Evolutionary conservation across 2,329 filamentous ascomycete species (phyloP).

Genomic region (Colletotrichum sojae): DNA sequence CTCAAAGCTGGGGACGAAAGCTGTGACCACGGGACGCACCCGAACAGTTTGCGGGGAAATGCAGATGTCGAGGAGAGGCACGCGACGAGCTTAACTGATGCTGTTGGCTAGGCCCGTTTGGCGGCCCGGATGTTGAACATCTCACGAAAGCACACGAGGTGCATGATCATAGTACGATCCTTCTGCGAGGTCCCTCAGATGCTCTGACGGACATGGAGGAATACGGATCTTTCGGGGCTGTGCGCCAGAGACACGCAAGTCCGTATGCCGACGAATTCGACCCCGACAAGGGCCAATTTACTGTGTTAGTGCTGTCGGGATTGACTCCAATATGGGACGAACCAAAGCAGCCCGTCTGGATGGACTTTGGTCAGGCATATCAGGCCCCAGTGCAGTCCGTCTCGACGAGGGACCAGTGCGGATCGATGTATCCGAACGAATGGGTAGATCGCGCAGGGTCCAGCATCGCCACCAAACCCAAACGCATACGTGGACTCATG

Average conservation of each 20-base stretch:
- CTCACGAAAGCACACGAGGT: not conserved
- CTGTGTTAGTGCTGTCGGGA: no score
- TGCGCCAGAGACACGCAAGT: not conserved
- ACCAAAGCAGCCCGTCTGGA: not conserved
- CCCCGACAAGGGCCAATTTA: no score
- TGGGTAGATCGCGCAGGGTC: not conserved
- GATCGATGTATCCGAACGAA: not conserved
- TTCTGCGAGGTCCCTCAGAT: not conserved
- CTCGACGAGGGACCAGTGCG: not conserved
- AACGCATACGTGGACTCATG: not conserved
- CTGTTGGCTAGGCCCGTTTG: slow-evolving; percentile 12
- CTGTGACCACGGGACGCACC: slow-evolving; percentile 34
- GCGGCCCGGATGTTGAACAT: slow-evolving; percentile 20
- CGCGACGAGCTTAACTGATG: slow-evolving; percentile 27
- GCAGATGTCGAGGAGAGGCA: slow-evolving; percentile 11
- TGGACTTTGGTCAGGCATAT: not conserved
- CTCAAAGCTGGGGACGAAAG: slow-evolving; percentile 24
- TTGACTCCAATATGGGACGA: not conserved
- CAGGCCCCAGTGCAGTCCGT: not conserved
- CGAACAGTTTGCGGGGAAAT: slow-evolving; percentile 38
- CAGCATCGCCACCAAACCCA: slow-evolving; percentile 1
- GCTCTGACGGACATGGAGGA: not conserved
- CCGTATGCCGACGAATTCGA: no score
- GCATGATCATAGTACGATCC: slow-evolving; percentile 7
- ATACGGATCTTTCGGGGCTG: not conserved